phyloP scores from a whole-genome alignment of 768 basidiomycete genomes.

The Pholiota microspora region DNA sequence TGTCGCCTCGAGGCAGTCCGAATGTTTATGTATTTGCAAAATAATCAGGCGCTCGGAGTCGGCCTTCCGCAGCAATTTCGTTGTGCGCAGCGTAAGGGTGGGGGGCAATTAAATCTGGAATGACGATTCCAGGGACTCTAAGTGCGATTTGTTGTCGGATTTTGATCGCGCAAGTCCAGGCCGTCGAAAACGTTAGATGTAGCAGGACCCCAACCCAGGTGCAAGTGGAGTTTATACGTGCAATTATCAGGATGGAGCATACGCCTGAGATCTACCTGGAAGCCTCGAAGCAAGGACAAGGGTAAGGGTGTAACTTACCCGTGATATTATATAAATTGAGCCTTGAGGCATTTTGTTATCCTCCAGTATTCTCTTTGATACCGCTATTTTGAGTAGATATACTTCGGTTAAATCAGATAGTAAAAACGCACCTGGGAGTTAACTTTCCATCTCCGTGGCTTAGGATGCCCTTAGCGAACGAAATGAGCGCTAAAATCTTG shows the following conservation, averaged over 20 bases:
- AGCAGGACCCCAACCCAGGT: too few relatives aligned
- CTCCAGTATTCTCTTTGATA: not conserved
- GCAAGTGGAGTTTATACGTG: too few relatives aligned
- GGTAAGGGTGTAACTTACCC: not conserved
- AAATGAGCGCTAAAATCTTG: not conserved
- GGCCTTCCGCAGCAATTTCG: not conserved
- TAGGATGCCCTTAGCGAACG: not conserved
- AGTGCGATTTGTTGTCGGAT: not conserved
- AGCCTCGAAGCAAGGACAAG: not conserved
- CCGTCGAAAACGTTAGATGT: too few relatives aligned
- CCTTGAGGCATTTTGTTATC: not conserved
- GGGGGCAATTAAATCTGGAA: too few relatives aligned
- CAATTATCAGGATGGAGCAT: too few relatives aligned
- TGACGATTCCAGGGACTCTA: not conserved
- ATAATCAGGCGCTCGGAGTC: not conserved
- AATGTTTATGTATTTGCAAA: not conserved
- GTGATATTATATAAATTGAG: not conserved
- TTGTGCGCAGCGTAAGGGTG: not conserved
- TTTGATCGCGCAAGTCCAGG: too few relatives aligned
- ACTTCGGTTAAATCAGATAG: not conserved
- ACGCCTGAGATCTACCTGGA: not conserved
- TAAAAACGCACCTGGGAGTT: constrained; percentile 2
- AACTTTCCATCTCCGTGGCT: not conserved
- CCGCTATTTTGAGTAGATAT: not conserved
- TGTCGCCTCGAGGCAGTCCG: constrained; percentile 1